A percentile compares a stretch with the other conserved stretches of the same genome.
phyloP scores from a whole-genome alignment of 257 asterid species.

The Scutellaria baicalensis region DNA sequence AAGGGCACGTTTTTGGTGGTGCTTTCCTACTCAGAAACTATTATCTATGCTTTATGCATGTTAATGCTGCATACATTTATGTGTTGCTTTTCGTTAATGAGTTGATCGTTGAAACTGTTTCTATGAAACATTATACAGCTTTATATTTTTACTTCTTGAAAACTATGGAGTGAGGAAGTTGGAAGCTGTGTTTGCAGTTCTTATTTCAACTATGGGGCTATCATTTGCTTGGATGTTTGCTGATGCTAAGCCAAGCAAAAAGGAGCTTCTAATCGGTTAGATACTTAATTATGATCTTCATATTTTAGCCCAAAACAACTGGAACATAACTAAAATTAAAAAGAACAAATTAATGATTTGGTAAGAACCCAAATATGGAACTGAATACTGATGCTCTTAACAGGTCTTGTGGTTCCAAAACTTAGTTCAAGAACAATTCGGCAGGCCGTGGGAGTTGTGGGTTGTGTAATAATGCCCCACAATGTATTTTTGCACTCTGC shows the following conservation, averaged over 20 bases:
- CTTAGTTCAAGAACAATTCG: slow-evolving; percentile 88
- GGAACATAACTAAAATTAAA: neutral
- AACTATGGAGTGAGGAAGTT: slow-evolving; percentile 98
- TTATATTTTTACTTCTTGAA: slow-evolving; percentile 88
- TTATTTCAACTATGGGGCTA: slow-evolving; percentile 83
- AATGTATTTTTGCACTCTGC: slow-evolving; percentile 96
- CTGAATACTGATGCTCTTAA: slow-evolving; percentile 9
- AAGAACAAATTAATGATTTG: neutral
- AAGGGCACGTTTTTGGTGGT: slow-evolving; percentile 7
- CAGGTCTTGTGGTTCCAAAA: slow-evolving; percentile 85
- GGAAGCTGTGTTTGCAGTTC: slow-evolving; percentile 96
- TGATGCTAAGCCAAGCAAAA: slow-evolving; percentile 73
- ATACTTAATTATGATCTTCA: neutral
- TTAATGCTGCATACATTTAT: neutral
- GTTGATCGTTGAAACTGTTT: slow-evolving; percentile 16
- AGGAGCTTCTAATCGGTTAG: slow-evolving; percentile 72
- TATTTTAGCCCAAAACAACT: neutral
- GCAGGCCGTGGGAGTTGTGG: slow-evolving; percentile 99
- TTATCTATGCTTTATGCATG: slow-evolving; percentile 9
- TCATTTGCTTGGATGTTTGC: slow-evolving; percentile 99
- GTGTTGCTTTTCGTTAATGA: slow-evolving; percentile 15
- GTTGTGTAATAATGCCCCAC: slow-evolving; percentile 99
- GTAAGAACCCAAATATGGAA: neutral
- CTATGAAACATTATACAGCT: slow-evolving; percentile 46
- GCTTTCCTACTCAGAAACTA: slow-evolving; percentile 29